Evolutionary conservation across 1,139 yeast species (phyloP).

Genomic region (Debaryomyces fabryi): DNA sequence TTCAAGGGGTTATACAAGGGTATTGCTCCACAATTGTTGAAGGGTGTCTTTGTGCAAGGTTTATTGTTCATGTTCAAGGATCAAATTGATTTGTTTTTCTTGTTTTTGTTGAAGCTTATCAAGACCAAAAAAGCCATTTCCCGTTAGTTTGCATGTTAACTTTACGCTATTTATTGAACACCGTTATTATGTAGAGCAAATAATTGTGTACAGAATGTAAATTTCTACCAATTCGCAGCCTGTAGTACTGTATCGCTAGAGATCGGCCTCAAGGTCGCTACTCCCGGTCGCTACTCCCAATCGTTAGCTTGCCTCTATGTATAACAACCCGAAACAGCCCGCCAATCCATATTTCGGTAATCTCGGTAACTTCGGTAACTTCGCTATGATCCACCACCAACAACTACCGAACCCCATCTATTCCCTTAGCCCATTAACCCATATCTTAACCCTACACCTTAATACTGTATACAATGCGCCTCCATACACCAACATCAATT

Average conservation of each 20-base stretch:
- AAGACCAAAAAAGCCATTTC: slow-evolving; percentile 18
- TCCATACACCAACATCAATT: too few relatives aligned
- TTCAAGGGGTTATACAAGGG: slow-evolving; percentile 69
- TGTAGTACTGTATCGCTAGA: not conserved
- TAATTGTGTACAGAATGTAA: not conserved
- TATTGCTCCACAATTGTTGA: slow-evolving; percentile 74
- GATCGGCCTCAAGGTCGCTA: too few relatives aligned
- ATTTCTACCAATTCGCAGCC: too few relatives aligned
- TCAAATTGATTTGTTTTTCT: slow-evolving; percentile 54
- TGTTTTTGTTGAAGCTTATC: slow-evolving; percentile 38
- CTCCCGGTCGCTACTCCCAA: too few relatives aligned
- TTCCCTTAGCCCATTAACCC: not conserved
- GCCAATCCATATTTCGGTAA: not conserved
- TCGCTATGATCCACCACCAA: not conserved
- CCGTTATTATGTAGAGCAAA: not conserved
- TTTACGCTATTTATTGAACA: not conserved
- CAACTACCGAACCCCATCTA: not conserved
- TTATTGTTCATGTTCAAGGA: slow-evolving; percentile 82
- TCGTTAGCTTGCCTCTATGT: too few relatives aligned
- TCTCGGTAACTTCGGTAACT: not conserved
- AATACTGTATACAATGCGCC: not conserved
- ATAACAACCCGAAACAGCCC: too few relatives aligned
- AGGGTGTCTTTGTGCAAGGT: slow-evolving; percentile 87
- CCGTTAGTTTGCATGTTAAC: slow-evolving; percentile 4
- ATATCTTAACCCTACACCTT: not conserved